phyloP scores from a whole-genome alignment of 2,329 filamentous ascomycete genomes.

The Hypoxylon sp. region DNA sequence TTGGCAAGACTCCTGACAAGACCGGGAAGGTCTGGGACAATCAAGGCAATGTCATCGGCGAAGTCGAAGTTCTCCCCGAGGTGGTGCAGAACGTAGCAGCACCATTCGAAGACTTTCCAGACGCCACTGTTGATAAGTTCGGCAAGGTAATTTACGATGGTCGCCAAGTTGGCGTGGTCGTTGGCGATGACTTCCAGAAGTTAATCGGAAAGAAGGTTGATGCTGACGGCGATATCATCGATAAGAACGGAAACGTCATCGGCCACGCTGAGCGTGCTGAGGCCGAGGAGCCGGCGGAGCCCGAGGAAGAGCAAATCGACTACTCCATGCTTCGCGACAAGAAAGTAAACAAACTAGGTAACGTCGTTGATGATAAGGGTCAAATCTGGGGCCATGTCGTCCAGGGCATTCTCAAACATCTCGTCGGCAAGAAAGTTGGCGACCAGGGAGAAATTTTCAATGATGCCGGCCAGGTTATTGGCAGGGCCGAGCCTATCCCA shows the following conservation, averaged over 20 bases:
- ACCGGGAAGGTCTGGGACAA: slow-evolving; percentile 60
- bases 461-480: slow-evolving; percentile 77
- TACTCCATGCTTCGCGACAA: slow-evolving; percentile 66
- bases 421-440: slow-evolving; percentile 75
- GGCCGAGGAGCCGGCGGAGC: slow-evolving; percentile 53
- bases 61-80: slow-evolving; percentile 60
- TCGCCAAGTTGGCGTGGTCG: slow-evolving; percentile 57
- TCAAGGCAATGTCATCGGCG: slow-evolving; percentile 54
- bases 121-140: slow-evolving; percentile 56
- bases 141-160: slow-evolving; percentile 58
- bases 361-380: slow-evolving; percentile 68
- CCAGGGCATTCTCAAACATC: slow-evolving; percentile 74
- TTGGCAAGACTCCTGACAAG: slow-evolving; percentile 61
- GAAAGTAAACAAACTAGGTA: slow-evolving; percentile 72
- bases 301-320: slow-evolving; percentile 59
- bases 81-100: slow-evolving; percentile 53
- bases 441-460: slow-evolving; percentile 79
- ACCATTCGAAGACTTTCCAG: slow-evolving; percentile 57
- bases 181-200: slow-evolving; percentile 57
- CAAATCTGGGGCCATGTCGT: slow-evolving; percentile 73
- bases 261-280: slow-evolving; percentile 56
- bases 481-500: slow-evolving; percentile 75
- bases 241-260: slow-evolving; percentile 56
- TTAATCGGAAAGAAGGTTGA: slow-evolving; percentile 57
- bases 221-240: slow-evolving; percentile 56